Evolutionary conservation across 345 rosid genomes (phyloP).

Genomic region (Bruguiera sexangula): DNA sequence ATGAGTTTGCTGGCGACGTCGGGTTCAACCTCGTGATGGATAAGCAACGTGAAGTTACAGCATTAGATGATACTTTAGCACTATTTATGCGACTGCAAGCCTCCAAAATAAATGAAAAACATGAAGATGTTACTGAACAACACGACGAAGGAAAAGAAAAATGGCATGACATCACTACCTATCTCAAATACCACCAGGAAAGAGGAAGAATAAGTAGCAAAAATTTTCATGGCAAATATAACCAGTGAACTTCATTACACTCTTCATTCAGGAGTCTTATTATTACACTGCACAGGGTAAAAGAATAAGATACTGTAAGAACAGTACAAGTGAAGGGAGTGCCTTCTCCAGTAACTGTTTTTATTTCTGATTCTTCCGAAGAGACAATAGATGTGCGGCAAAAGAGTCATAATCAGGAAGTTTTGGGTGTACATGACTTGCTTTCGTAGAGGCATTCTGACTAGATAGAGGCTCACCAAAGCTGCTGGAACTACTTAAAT

Average conservation of each 20-base stretch:
- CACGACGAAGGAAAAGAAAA: too few relatives aligned
- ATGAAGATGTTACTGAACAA: too few relatives aligned
- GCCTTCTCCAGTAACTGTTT: not conserved
- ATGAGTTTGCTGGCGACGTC: conserved; percentile 30
- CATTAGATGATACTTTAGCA: too few relatives aligned
- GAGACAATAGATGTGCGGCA: conserved; percentile 53
- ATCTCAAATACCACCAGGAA: not conserved
- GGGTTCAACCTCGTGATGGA: conserved; percentile 41
- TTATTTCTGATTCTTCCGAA: conserved; percentile 41
- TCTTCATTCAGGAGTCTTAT: not conserved
- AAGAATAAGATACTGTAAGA: conserved; percentile 9
- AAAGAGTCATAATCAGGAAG: conserved; percentile 78
- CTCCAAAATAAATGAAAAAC: too few relatives aligned
- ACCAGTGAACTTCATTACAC: not conserved
- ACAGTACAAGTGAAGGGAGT: not conserved
- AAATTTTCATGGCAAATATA: not conserved
- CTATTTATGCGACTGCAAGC: too few relatives aligned
- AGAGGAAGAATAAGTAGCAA: not conserved
- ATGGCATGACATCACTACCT: too few relatives aligned
- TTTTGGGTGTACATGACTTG: conserved; percentile 84
- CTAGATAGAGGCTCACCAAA: conserved; percentile 20
- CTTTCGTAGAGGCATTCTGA: conserved; percentile 33
- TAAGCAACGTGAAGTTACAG: not conserved
- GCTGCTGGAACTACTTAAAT: conserved; percentile 21
- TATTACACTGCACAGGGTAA: not conserved